Evolutionary conservation across 306 rosid genomes (phyloP).

Genomic region (Glycine soja): DNA sequence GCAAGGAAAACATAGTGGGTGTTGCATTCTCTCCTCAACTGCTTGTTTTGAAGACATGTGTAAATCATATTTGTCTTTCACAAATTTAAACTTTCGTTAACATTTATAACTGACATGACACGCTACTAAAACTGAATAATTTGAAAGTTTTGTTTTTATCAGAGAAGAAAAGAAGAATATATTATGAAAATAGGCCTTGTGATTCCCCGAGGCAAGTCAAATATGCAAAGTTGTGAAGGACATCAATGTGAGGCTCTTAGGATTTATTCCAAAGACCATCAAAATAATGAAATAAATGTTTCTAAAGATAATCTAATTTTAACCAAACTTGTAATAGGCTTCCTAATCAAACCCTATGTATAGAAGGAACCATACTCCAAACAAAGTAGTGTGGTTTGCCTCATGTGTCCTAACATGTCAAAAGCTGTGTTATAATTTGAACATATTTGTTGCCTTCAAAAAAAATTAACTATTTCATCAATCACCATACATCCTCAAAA

Average conservation of each 20-base stretch:
- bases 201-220: no score
- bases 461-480: neutral
- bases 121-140: neutral
- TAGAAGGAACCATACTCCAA: neutral
- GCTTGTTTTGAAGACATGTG: slow-evolving; percentile 5
- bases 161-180: neutral
- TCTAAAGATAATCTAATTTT: neutral
- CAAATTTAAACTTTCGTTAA: slow-evolving; percentile 10
- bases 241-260: neutral
- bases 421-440: slow-evolving; percentile 8
- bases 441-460: neutral
- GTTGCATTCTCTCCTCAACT: slow-evolving; percentile 19
- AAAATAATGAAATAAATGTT: neutral
- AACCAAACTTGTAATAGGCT: slow-evolving; percentile 2
- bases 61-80: slow-evolving; percentile 23
- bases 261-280: neutral
- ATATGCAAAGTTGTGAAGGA: neutral
- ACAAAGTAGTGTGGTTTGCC: neutral
- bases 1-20: slow-evolving; percentile 46
- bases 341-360: neutral
- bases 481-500: neutral
- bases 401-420: neutral
- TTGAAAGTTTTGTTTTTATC: slow-evolving; percentile 7
- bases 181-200: slow-evolving; percentile 8
- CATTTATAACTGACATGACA: slow-evolving; percentile 25